Conservation (phyloP, 1,284 basidiomycete genomes). For the Sphaerobolus stellatus region DNA sequence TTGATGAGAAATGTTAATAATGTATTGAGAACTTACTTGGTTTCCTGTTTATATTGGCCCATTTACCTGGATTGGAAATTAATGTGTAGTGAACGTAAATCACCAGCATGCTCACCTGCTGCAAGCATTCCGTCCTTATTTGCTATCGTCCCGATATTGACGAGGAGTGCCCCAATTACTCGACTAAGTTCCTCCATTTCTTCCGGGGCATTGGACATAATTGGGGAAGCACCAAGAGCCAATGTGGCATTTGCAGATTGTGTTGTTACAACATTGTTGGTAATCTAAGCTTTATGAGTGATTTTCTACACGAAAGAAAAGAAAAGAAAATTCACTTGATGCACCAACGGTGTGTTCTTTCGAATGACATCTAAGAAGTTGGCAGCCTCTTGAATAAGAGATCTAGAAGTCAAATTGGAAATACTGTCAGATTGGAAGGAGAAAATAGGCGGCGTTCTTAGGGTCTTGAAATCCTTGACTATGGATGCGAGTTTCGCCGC, state of each 20-base stretch:
- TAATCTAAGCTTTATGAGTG: slow-evolving; percentile 59
- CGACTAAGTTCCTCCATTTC: slow-evolving; percentile 83
- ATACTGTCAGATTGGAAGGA: slow-evolving; percentile 16
- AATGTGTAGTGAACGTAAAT: background rate
- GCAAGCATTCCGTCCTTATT: slow-evolving; percentile 77
- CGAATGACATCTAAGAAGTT: slow-evolving; percentile 54
- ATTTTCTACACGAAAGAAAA: background rate
- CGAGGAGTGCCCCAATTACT: slow-evolving; percentile 69
- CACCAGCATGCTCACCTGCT: slow-evolving; percentile 51
- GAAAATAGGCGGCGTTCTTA: slow-evolving; percentile 6
- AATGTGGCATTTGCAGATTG: slow-evolving; percentile 93
- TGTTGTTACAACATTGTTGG: slow-evolving; percentile 87
- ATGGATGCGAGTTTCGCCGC: slow-evolving; percentile 51
- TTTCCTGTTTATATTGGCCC: slow-evolving; percentile 72
- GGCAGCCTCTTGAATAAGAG: slow-evolving; percentile 36
- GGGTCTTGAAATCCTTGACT: slow-evolving; percentile 42
- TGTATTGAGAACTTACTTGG: slow-evolving; percentile 39
- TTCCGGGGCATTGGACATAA: slow-evolving; percentile 84
- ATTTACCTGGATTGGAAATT: slow-evolving; percentile 37
- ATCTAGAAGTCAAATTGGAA: slow-evolving; percentile 25
- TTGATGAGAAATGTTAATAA: background rate
- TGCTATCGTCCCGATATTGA: slow-evolving; percentile 92
- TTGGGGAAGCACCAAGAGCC: slow-evolving; percentile 86
- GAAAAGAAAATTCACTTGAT: slow-evolving; percentile 57
- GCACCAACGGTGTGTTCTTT: slow-evolving; percentile 65